Conservation (phyloP, 2,329 filamentous ascomycete species). For the Atkinsonella hypoxylon region DNA sequence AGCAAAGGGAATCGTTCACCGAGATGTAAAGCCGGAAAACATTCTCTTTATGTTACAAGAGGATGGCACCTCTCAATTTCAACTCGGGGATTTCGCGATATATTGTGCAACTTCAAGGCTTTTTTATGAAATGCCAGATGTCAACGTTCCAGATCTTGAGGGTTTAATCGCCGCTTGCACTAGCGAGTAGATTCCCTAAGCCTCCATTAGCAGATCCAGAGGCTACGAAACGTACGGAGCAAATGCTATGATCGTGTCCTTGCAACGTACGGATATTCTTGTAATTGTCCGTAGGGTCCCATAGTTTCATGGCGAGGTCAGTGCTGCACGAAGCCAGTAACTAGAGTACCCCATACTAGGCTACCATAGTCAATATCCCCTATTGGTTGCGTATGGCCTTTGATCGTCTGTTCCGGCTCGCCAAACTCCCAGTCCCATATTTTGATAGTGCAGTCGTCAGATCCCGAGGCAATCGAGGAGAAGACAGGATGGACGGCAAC, state of each 20-base stretch:
- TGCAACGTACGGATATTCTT: conserved; percentile 88
- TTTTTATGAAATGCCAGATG: conserved; percentile 85
- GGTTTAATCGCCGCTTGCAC: conserved; percentile 74
- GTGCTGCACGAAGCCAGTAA: conserved; percentile 64
- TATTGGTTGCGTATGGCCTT: conserved; percentile 82
- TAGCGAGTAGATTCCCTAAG: conserved; percentile 74
- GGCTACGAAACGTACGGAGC: conserved; percentile 77
- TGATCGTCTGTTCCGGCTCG: conserved; percentile 78
- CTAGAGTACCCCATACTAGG: conserved; percentile 40
- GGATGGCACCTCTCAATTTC: too few species aligned
- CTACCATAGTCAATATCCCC: conserved; percentile 85
- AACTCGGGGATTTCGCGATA: too few species aligned
- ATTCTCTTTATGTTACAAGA: too few species aligned
- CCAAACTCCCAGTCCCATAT: conserved; percentile 96
- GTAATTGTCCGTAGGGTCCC: conserved; percentile 86
- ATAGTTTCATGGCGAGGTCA: conserved; percentile 87
- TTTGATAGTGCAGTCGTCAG: conserved; percentile 88
- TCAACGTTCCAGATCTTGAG: conserved; percentile 87
- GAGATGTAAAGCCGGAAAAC: too few species aligned
- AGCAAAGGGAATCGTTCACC: too few species aligned
- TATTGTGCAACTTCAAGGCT: too few species aligned
- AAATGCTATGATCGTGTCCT: conserved; percentile 87
- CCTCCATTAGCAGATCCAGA: conserved; percentile 61
- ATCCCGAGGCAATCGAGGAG: conserved; percentile 82
- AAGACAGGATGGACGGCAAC: conserved; percentile 93